These are phyloP conservation scores for Immersiporthe knoxdaviesiana DNA, from an alignment of 2,329 filamentous ascomycete genomes.

Conservation along the genomic window DNA sequence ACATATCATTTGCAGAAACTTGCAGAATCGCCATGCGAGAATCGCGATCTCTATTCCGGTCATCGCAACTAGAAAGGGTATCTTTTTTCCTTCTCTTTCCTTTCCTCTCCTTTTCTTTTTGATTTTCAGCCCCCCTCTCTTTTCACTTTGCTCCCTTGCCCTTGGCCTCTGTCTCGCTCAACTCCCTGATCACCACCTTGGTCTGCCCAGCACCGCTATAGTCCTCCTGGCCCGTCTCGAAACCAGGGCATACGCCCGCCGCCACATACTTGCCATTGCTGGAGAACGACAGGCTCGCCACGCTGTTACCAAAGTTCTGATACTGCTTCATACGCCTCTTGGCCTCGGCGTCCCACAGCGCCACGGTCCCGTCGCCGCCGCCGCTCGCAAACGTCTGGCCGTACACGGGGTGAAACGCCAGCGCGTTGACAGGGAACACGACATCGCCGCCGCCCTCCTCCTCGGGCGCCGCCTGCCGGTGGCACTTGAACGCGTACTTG, in stretches of 20 bases:
- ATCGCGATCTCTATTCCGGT: conserved; percentile 9
- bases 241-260: conserved; percentile 81
- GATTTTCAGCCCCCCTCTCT: too few species aligned
- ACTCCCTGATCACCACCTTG: conserved; percentile 78
- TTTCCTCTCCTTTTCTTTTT: not conserved
- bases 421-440: conserved; percentile 88
- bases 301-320: conserved; percentile 77
- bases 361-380: conserved; percentile 89
- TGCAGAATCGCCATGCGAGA: not conserved
- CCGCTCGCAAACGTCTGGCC: conserved; percentile 83
- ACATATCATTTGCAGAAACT: not conserved
- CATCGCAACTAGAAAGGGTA: conserved; percentile 1
- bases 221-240: conserved; percentile 85
- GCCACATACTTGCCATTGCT: conserved; percentile 77
- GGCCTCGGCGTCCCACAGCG: conserved; percentile 87
- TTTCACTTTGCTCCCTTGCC: conserved; percentile 73
- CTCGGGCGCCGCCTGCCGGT: conserved; percentile 72
- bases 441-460: conserved; percentile 71
- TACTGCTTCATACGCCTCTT: conserved; percentile 91
- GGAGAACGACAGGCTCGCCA: conserved; percentile 78
- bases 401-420: conserved; percentile 81
- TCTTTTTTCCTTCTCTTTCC: not conserved
- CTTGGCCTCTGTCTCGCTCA: conserved; percentile 86
- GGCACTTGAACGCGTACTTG: conserved; percentile 99
- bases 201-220: conserved; percentile 73